phyloP scores from a whole-genome alignment of 208 protist species.

The Leishmania amazonensis region DNA sequence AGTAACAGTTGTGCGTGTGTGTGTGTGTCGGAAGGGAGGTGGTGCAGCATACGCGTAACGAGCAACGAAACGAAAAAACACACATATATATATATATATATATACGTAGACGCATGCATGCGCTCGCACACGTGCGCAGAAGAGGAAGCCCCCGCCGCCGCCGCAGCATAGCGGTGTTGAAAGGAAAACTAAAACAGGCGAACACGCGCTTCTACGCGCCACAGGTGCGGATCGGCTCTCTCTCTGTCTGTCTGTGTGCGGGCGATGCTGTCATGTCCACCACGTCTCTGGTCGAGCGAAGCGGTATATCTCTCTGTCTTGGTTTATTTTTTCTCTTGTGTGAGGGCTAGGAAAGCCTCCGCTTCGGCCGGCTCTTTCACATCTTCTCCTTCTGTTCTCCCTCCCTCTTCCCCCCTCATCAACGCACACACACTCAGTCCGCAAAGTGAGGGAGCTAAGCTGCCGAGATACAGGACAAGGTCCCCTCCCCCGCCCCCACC shows the following conservation, averaged over 20 bases:
- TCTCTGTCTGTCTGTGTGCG: not conserved
- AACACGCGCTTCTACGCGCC: not conserved
- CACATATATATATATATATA: too few species aligned
- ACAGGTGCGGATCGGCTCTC: not conserved
- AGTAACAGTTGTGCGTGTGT: not conserved
- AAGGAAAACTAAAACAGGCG: not conserved
- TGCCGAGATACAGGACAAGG: not conserved
- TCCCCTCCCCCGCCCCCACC: not conserved
- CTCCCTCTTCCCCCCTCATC: not conserved
- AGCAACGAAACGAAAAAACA: not conserved
- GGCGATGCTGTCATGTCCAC: not conserved
- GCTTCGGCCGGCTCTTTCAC: not conserved
- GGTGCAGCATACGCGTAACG: not conserved
- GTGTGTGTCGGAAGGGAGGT: not conserved
- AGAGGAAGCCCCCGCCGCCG: not conserved
- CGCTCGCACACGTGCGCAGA: too few species aligned
- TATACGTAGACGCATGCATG: too few species aligned
- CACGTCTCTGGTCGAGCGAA: not conserved
- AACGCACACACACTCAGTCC: not conserved
- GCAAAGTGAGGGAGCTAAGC: not conserved
- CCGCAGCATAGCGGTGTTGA: not conserved
- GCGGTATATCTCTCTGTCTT: slow-evolving; percentile 11
- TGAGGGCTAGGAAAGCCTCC: not conserved
- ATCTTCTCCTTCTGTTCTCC: not conserved
- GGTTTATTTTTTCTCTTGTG: not conserved